phyloP scores from a whole-genome alignment of 2,329 filamentous ascomycete genomes.

The Calonectria pteridis region DNA sequence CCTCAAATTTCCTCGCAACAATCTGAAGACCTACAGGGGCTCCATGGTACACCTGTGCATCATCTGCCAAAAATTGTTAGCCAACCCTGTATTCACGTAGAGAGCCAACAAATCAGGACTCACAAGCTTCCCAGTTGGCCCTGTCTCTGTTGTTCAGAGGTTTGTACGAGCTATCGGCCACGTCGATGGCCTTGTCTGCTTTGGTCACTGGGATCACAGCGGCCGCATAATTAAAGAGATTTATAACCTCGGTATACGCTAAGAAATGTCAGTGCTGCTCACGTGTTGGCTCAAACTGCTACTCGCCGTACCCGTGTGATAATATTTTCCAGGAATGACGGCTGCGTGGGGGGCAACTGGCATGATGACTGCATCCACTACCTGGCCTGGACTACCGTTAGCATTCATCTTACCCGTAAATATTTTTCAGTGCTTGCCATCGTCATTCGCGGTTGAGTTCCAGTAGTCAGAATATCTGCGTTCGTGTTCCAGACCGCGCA shows the following conservation, averaged over 20 bases:
- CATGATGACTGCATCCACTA: constrained; percentile 16
- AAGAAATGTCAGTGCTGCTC: not conserved
- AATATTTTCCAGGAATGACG: constrained; percentile 9
- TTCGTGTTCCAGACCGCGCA: constrained; percentile 67
- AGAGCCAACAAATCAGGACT: constrained; percentile 42
- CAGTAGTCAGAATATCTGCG: constrained; percentile 74
- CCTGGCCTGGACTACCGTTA: not conserved
- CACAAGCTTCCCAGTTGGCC: constrained; percentile 61
- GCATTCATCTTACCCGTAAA: not conserved
- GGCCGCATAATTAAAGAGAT: constrained; percentile 68
- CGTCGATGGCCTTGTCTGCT: constrained; percentile 64
- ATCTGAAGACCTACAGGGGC: constrained; percentile 34
- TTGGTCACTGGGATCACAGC: constrained; percentile 67
- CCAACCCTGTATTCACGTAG: not conserved
- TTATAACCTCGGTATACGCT: constrained; percentile 57
- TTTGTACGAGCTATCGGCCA: constrained; percentile 50
- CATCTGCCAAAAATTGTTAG: constrained; percentile 5
- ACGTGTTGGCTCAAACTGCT: rapidly evolving
- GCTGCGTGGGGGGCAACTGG: constrained; percentile 10
- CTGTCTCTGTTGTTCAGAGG: constrained; percentile 58
- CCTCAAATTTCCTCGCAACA: constrained; percentile 31
- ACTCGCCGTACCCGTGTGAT: constrained; percentile 32
- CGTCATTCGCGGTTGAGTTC: constrained; percentile 66
- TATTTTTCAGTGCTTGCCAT: constrained; percentile 51
- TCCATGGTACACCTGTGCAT: constrained; percentile 16